Evolutionary conservation across 1,284 basidiomycete species (phyloP), one percentile per base, ranked within the genome.

Genomic region (Cryptococcus hybrid): DNA sequence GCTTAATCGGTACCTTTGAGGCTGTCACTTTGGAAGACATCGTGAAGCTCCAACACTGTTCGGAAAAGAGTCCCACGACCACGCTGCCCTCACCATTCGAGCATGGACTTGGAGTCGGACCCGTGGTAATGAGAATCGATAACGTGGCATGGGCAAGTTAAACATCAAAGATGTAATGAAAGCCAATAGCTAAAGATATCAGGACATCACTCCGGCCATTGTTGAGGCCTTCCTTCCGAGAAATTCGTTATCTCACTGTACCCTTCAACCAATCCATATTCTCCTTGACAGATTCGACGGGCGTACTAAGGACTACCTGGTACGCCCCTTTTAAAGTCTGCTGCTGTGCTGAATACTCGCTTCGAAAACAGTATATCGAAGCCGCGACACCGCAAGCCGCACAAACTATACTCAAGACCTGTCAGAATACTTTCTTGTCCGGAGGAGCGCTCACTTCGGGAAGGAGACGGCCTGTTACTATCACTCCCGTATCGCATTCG

Each of bases 221-320:
- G 70, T 79, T 7, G 61, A 65, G 44, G 46, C 36, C 1, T 79
- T 77, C 49, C 64, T 79, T 1, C 77, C 77, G 4, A 55, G 54
- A 1, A 58, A 66, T 24, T 63, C 68, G 2, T 63, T 79, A 0
- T 69, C 73, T 0, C 35, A 54, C 0, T 45, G 57, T 34, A 60
- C 69, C 43, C 65, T 64, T 2, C 72, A 73, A 42, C 70, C 76
- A 0, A 68, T 78, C 52, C 78, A 79, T 51, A 72, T 79, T 36
- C 68, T 75, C 34, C 62, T 79, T n/a, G 68, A 77, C 47, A 66
- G 70, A 3, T 59, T 52, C 36, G 74, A 76, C 43, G 78, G 78
- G 0, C 64, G 73, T 24, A 78, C 74, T 4, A 78, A 76, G 55
- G 77, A 79, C 52, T 78, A 71, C 57, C 54, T 78, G 51, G 77